Evolutionary conservation across 2,329 filamentous ascomycete species (phyloP).

Genomic region (Beauveria sp.): DNA sequence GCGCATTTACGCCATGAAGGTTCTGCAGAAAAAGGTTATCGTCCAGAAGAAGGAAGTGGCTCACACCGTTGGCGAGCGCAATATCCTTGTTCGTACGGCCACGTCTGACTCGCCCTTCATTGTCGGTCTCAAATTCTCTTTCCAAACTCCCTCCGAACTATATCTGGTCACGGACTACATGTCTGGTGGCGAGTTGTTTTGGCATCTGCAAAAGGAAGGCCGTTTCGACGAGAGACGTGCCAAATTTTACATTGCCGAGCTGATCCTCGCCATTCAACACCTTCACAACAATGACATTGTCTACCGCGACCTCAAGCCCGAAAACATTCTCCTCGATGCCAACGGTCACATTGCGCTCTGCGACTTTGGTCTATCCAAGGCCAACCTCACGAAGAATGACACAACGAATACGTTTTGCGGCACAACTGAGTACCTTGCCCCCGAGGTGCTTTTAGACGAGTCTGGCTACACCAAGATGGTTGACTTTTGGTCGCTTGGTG

Average conservation of each 20-base stretch:
- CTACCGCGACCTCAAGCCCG: conserved; percentile 93
- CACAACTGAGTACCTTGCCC: conserved; percentile 94
- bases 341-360: conserved; percentile 97
- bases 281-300: conserved; percentile 96
- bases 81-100: conserved; percentile 92
- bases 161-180: conserved; percentile 99
- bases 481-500: conserved; percentile 97
- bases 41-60: conserved; percentile 99
- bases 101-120: conserved; percentile 96
- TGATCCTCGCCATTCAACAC: conserved; percentile 91
- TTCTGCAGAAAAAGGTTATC: conserved; percentile 98
- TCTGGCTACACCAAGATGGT: conserved; percentile 99
- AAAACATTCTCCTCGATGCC: conserved; percentile 93
- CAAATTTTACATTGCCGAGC: conserved; percentile 97
- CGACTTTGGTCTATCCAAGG: conserved; percentile 96
- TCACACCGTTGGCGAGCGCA: conserved; percentile 92
- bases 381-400: conserved; percentile 91
- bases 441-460: conserved; percentile 90
- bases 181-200: conserved; percentile 97
- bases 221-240: conserved; percentile 90
- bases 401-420: conserved; percentile 99
- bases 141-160: conserved; percentile 92
- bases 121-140: conserved; percentile 95
- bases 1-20: conserved; percentile 98
- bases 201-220: conserved; percentile 96